Percentiles rank a stretch among this genome's conserved stretches.
Conservation (phyloP, 768 basidiomycete species). For the Boletus rubropictus region DNA sequence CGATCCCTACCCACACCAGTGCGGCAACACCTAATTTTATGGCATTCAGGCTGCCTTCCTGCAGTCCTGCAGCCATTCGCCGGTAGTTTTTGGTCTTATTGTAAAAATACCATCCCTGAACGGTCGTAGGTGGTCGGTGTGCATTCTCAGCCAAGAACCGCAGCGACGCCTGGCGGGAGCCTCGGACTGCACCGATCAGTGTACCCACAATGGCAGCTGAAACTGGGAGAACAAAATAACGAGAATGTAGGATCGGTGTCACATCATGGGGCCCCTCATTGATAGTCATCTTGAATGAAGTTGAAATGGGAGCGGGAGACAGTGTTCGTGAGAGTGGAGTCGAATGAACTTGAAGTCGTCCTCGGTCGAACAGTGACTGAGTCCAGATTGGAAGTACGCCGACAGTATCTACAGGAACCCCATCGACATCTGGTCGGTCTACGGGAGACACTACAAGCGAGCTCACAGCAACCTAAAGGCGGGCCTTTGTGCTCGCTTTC, state of each 20-base stretch:
- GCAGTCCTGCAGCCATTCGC: slow-evolving; percentile 67
- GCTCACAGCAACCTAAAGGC: slow-evolving; percentile 33
- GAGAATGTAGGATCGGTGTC: slow-evolving; percentile 34
- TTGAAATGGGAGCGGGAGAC: neutral
- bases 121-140: slow-evolving; percentile 77
- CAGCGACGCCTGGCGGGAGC: slow-evolving; percentile 62
- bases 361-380: neutral
- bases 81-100: slow-evolving; percentile 94
- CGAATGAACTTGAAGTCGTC: neutral
- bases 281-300: slow-evolving; percentile 14
- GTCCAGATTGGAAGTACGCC: neutral
- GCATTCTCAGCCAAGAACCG: slow-evolving; percentile 91
- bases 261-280: slow-evolving; percentile 20
- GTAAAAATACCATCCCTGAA: slow-evolving; percentile 93
- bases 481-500: slow-evolving; percentile 56
- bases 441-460: neutral
- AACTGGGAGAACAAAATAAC: slow-evolving; percentile 57
- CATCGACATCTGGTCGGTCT: neutral
- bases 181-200: slow-evolving; percentile 69
- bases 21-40: slow-evolving; percentile 44
- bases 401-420: too few relatives aligned
- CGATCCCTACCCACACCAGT: slow-evolving; percentile 44
- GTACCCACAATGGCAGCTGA: slow-evolving; percentile 56
- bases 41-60: slow-evolving; percentile 57
- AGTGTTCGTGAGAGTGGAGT: neutral